Evolutionary conservation across 495 filamentous ascomycete genomes (phyloP), one percentile per base, ranked within the genome.

Genomic region (Pyronema omphalodes): DNA sequence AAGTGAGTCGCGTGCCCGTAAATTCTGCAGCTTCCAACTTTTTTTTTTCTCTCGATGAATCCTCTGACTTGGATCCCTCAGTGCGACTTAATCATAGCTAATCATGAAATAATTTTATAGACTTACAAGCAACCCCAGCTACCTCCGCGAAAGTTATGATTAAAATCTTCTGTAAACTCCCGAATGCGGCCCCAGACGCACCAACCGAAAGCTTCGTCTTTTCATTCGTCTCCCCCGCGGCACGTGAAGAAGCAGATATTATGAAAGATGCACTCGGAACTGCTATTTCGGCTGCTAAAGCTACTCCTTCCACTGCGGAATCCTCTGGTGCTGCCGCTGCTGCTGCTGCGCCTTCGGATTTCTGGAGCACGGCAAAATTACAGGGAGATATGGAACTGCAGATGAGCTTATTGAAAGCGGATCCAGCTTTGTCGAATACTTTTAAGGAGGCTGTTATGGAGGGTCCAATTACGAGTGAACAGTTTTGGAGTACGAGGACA

Each of bases 101-200:
- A 29, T 29, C 23, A 29, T 45, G 47, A 51, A 51, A 14, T 12
- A n/a, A 15, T 36, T 55, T 12, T 53, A n/a, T n/a, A 83, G 80
- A 96, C 71, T 75, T 98, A 39, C 88, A 96, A 62, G 88, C 94
- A 67, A 95, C 91, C 0, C 87, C 88, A 0, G 84, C 81, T 44
- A 79, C 71, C 7, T 77, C 73, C 14, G 69, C 84, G 9, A 96
- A 94, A 70, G 87, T 93, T 45, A 91, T 93, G 75, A 74, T 94
- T 41, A 91, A 87, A 67, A 76, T 96, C 49, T 81, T 93, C 59
- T 80, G 78, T 50, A 69, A 77, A 44, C 70, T 76, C 29, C 71
- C 73, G 41, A 63, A 68, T 0, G 69, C 71, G 11, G 72, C 71
- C 37, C 50, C 57, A 44, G 48, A 50, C 14, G 62, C 70, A 18